Conservation (phyloP, 2,329 filamentous ascomycete species). For the Trichoderma koningii region DNA sequence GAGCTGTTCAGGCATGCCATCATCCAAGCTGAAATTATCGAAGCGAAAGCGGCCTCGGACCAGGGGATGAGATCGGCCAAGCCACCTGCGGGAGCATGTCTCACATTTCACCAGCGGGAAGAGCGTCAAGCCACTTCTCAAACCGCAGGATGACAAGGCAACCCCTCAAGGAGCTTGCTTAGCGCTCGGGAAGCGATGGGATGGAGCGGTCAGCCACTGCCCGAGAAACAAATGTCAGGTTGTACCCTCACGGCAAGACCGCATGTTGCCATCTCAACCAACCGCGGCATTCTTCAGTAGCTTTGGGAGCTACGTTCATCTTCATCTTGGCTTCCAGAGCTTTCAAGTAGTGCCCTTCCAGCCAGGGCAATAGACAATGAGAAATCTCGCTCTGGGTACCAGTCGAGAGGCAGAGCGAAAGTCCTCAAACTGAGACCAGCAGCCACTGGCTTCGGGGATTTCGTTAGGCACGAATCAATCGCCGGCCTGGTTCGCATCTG, state of each 20-base stretch:
- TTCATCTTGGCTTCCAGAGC: not conserved
- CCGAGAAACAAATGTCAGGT: not conserved
- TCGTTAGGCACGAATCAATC: slow-evolving; percentile 5
- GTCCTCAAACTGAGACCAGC: not conserved
- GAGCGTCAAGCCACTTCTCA: slow-evolving; percentile 7
- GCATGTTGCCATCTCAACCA: not conserved
- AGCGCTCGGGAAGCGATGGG: slow-evolving; percentile 7
- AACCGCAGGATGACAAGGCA: slow-evolving; percentile 3
- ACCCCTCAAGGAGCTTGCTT: slow-evolving; percentile 9
- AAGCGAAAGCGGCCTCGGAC: slow-evolving; percentile 4
- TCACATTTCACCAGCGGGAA: slow-evolving; percentile 15
- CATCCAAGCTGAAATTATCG: not conserved
- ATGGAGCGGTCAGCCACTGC: not conserved
- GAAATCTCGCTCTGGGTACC: not conserved
- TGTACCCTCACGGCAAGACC: slow-evolving; percentile 1
- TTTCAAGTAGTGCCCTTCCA: not conserved
- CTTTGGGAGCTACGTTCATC: not conserved
- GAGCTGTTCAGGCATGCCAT: not conserved
- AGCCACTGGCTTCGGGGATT: not conserved
- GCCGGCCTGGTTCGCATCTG: not conserved
- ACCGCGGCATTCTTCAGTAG: not conserved
- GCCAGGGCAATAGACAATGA: not conserved
- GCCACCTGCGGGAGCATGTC: slow-evolving; percentile 19
- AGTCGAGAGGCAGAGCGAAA: not conserved
- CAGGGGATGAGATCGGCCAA: slow-evolving; percentile 18